A percentile compares a stretch with the other conserved stretches of the same genome.
Conservation (phyloP, 176 grass and related monocot genomes). For the Musa acuminata region DNA sequence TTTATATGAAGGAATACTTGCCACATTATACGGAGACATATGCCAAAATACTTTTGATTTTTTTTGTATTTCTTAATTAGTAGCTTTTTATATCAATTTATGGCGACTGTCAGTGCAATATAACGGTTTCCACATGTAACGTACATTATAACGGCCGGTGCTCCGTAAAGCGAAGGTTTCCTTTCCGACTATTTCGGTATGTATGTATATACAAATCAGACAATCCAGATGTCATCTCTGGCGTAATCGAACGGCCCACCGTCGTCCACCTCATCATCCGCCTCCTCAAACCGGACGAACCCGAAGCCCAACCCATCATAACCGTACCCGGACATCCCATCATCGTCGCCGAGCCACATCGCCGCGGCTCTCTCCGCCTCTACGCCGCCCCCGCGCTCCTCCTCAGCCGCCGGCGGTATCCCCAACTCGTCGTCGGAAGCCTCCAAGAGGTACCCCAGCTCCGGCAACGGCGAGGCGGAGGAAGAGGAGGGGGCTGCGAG, state of each 20-base stretch:
- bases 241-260: background rate
- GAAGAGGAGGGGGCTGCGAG: background rate
- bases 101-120: too few relatives aligned
- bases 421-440: slow-evolving; percentile 3
- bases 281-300: background rate
- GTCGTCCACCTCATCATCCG: background rate
- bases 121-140: too few relatives aligned
- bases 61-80: too few relatives aligned
- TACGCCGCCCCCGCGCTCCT: background rate
- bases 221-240: background rate
- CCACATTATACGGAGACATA: too few relatives aligned
- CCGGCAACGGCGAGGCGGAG: background rate
- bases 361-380: background rate
- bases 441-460: background rate
- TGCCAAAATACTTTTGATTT: too few relatives aligned
- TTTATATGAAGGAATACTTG: too few relatives aligned
- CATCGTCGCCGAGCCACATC: background rate
- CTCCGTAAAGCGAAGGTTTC: too few relatives aligned
- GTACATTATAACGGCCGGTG: too few relatives aligned
- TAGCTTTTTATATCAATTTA: too few relatives aligned
- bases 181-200: too few relatives aligned
- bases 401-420: background rate
- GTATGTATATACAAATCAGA: background rate
- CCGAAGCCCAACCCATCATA: background rate
- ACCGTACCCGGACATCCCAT: background rate